Conservation (phyloP, 352 stramenopile genomes). For the Pythium utonaiense region DNA sequence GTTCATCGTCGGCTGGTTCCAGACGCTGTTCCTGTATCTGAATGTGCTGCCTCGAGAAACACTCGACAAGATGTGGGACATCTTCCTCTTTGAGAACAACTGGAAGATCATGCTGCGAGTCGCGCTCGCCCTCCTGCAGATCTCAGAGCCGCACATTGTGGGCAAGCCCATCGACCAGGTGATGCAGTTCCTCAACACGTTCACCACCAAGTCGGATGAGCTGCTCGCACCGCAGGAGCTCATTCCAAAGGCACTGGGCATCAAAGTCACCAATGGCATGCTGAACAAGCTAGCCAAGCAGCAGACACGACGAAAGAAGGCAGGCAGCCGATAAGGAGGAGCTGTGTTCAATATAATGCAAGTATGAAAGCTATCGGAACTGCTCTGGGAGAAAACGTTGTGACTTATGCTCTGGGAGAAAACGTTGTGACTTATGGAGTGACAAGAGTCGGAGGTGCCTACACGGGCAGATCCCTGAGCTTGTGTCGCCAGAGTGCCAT, state of each 20-base stretch:
- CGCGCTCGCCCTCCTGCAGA: slow-evolving; percentile 62
- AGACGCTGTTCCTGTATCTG: slow-evolving; percentile 85
- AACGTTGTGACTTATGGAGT: too few species aligned
- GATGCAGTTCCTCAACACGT: slow-evolving; percentile 88
- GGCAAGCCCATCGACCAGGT: slow-evolving; percentile 75
- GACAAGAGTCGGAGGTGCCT: too few species aligned
- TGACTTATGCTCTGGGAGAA: too few species aligned
- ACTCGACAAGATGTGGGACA: slow-evolving; percentile 81
- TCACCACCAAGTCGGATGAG: slow-evolving; percentile 47
- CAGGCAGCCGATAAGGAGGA: slow-evolving; percentile 15
- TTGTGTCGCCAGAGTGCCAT: too few species aligned
- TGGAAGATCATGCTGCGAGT: slow-evolving; percentile 84
- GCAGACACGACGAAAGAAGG: slow-evolving; percentile 49
- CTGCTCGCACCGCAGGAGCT: slow-evolving; percentile 52
- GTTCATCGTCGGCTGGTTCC: slow-evolving; percentile 88
- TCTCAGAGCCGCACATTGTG: slow-evolving; percentile 60
- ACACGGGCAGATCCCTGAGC: too few species aligned
- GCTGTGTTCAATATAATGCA: not conserved
- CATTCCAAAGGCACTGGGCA: slow-evolving; percentile 41
- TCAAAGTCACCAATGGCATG: slow-evolving; percentile 80
- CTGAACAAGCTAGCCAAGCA: slow-evolving; percentile 75
- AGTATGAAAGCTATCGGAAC: not conserved
- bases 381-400: not conserved
- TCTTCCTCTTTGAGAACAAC: slow-evolving; percentile 82
- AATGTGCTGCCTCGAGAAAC: slow-evolving; percentile 72